phyloP scores from a whole-genome alignment of 768 basidiomycete species.

The Glaciozyma martinii region DNA sequence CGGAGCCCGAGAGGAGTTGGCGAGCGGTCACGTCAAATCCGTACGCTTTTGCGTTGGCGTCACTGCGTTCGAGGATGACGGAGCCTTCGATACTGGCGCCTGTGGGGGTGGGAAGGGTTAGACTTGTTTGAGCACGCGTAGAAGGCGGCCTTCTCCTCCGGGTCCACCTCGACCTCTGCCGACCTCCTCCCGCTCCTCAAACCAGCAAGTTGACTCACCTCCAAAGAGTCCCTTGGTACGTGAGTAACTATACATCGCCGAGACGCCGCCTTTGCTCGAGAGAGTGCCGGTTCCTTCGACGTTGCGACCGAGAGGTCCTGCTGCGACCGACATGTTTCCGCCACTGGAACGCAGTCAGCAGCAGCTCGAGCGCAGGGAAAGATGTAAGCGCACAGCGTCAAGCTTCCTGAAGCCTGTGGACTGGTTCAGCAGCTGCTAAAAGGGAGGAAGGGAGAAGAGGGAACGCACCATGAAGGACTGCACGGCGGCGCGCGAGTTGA shows the following conservation, averaged over 20 bases:
- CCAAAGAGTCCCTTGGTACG: constrained; percentile 87
- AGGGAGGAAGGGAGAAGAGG: background rate
- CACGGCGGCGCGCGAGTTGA: constrained; percentile 47
- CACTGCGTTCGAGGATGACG: constrained; percentile 85
- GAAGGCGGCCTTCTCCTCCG: too few species aligned
- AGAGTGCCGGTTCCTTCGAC: constrained; percentile 76
- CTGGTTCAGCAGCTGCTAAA: background rate
- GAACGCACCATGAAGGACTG: background rate
- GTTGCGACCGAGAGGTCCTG: constrained; percentile 87
- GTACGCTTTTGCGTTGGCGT: constrained; percentile 60
- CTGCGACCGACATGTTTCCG: constrained; percentile 43
- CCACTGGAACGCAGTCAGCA: constrained; percentile 9
- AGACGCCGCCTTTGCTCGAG: constrained; percentile 73
- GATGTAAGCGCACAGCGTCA: too few species aligned
- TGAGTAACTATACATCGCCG: constrained; percentile 66
- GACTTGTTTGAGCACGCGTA: background rate
- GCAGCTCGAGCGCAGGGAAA: background rate
- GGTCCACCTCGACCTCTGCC: too few species aligned
- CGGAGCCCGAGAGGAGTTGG: constrained; percentile 65
- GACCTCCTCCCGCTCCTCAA: background rate
- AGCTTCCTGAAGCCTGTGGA: too few species aligned
- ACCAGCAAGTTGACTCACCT: background rate
- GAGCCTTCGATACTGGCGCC: constrained; percentile 64
- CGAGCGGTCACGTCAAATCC: constrained; percentile 58
- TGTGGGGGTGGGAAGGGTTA: background rate